Base-by-base conservation (phyloP, 1,284 basidiomycete species). In the Ceratobasidium sp. region DNA sequence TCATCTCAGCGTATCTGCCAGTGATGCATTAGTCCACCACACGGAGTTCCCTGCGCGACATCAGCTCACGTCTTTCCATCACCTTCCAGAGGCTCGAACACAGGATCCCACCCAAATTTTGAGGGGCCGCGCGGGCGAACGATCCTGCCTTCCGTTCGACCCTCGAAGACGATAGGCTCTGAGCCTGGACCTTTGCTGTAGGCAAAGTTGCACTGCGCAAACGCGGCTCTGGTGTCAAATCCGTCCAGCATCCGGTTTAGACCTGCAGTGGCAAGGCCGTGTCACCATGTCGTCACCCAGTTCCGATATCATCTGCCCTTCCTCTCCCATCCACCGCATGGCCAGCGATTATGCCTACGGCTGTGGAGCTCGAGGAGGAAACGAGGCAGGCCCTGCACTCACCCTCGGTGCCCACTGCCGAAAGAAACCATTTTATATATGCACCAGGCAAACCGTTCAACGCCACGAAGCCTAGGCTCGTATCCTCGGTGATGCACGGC, bases 401-500 rank as follows among this genome's bases (percentile, higher is more conserved):
- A 85, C 87, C 88, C 76, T 92, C 89, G 77, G 94, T 92, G 0
- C 95, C 95, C 3, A 97, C 81, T 23, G 85, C 85, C 62, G 84
- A 84, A 77, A 96, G 82, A 80, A 98, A 98, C 78, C 94, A 86
- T 79, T 99, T 99, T 85, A 99, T 97, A 81, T 98, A 99, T 0
- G 96, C 95, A 0, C 96, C 97, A 1, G 96, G 96, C 6, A 99
- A 86, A 0, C 94, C 96, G 48, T 89, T 87, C 42, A 98, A 83
- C 0, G 96, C 95, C 76, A 90, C 87, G 78, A 95, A 98, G 77
- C 91, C 93, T 4, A 99, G 86, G 0, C 96, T 95, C 0, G 96
- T 98, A 80, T 99, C 97, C 81, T 99, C 96, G 0, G 95, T 98
- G 75, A 99, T 94, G 78, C 94, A 96, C 3, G 96, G 91, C 0